Percentiles rank a stretch among this genome's conserved stretches.
Conservation (phyloP, 176 grass and related monocot species). For the Bromus sterilis region DNA sequence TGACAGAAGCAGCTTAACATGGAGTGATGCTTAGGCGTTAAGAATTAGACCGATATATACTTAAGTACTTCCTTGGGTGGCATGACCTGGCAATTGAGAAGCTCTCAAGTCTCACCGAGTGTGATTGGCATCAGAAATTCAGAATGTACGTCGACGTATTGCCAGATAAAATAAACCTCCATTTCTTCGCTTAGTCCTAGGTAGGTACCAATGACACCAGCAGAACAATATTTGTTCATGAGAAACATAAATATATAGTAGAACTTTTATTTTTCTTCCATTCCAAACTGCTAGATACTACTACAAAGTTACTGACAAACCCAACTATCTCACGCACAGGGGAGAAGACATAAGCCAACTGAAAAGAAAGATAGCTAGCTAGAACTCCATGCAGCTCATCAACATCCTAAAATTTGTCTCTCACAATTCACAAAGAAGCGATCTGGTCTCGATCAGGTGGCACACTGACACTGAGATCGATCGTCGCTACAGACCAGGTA, state of each 20-base stretch:
- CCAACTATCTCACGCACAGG: background rate
- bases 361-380: background rate
- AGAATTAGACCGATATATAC: background rate
- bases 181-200: background rate
- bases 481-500: background rate
- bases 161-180: background rate
- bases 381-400: background rate
- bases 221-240: background rate
- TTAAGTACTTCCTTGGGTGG: background rate
- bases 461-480: background rate
- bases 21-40: background rate
- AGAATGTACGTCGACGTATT: background rate
- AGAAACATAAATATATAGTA: background rate
- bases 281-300: background rate
- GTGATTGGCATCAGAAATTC: background rate
- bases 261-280: background rate
- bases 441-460: background rate
- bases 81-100: background rate
- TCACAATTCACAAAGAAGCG: background rate
- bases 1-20: background rate
- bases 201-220: background rate
- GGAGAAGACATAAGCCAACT: background rate
- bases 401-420: background rate
- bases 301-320: too few relatives aligned
- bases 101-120: background rate